Percentiles rank a stretch among this genome's conserved stretches.
These are phyloP conservation scores for Scytalidium sp. DNA, from an alignment of 2,329 filamentous ascomycete species.

Conservation along the genomic window DNA sequence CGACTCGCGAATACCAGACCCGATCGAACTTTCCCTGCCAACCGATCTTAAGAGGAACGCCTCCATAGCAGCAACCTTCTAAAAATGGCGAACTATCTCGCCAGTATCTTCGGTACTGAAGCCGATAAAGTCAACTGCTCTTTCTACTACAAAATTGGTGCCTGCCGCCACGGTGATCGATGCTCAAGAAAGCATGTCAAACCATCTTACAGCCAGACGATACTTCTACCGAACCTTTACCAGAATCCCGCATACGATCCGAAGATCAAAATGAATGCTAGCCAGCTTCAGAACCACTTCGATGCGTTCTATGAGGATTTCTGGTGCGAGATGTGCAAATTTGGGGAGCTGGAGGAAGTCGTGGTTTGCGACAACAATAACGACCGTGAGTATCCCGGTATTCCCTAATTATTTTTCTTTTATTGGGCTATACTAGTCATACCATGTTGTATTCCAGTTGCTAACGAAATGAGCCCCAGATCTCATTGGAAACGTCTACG, in stretches of 20 bases:
- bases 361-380: conserved; percentile 99
- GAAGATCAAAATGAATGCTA: conserved; percentile 94
- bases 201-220: conserved; percentile 95
- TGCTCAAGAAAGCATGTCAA: conserved; percentile 99
- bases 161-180: conserved; percentile 95
- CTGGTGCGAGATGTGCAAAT: conserved; percentile 99
- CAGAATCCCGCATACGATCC: conserved; percentile 97
- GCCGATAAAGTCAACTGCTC: conserved; percentile 99
- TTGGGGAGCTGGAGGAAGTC: conserved; percentile 94
- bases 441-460: not conserved
- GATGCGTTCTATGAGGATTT: conserved; percentile 99
- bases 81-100: conserved; percentile 96
- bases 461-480: conserved; percentile 47
- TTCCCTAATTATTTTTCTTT: conserved; percentile 2
- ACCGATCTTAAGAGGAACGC: not conserved
- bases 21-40: not conserved
- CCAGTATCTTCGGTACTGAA: conserved; percentile 98
- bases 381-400: conserved; percentile 62
- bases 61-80: conserved; percentile 1
- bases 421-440: not conserved
- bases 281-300: conserved; percentile 98
- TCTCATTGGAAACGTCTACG: conserved; percentile 98
- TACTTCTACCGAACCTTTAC: conserved; percentile 97
- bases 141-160: conserved; percentile 99
- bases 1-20: too few species aligned